Evolutionary conservation across 768 basidiomycete species (phyloP), one percentile per base, ranked within the genome.

Genomic region (Psilocybe sp.): DNA sequence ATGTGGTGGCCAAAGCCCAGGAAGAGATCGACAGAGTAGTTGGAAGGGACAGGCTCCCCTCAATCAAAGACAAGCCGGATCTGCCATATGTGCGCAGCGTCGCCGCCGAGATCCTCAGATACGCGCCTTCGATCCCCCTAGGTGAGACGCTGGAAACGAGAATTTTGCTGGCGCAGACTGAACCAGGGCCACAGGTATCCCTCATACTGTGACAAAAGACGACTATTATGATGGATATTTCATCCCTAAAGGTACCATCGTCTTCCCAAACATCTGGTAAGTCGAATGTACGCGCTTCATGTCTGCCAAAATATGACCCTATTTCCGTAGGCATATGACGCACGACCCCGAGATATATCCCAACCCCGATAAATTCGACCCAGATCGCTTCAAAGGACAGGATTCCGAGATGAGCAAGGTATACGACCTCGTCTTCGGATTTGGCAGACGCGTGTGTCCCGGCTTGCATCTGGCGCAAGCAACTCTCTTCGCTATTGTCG

Each of bases 341-440:
- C 80, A 80, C 54, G 82, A 85, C 57, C 71, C 78, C n/a, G 66
- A 70, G 46, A 70, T 65, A 18, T 85, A 85, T 60, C 55, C 70
- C 15, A 66, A 79, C 31, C 84, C 84, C 3, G 66, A 76, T 55
- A 58, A 62, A 36, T 86, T 85, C 61, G 74, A 72, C 33, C 84
- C 84, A 16, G 81, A 81, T 40, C 78, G 84, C 16, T 85, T 77
- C 65, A 68, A 74, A 28, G 54, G 53, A 8, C 54, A 64, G 3
- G 70, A 77, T 52, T 62, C 65, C 28, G 65, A 66, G 38, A 64
- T 70, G 52, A 55, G 63, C 16, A 65, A 69, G 2, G 66, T 71
- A 32, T 44, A 37, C 1, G 68, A 75, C 37, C 66, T 78, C 20
- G 60, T 66, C 28, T 73, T 70, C 46, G 73, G 72, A 3, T 73